Base-by-base conservation (phyloP, 106 monocot genomes). In the Dioscorea dumetorum region DNA sequence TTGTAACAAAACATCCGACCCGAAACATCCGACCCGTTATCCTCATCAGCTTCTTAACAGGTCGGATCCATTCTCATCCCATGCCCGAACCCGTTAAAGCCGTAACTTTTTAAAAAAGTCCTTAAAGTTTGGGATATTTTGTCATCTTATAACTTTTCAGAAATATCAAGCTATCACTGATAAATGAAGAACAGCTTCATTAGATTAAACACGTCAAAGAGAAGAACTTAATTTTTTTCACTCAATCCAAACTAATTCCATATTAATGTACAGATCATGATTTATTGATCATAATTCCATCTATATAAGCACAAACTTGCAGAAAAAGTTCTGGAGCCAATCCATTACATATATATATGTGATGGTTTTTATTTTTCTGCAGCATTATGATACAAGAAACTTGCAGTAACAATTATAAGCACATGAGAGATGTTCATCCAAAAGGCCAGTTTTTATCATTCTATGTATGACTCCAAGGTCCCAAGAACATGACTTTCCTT, bases 401-500 rank as follows among this genome's bases (percentile, higher is more conserved):
- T 32, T 15, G 24, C 33, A 15, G 9, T 0, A 15, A 62, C 5
- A 5, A 62, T n/a, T n/a, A 31, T 4, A 0, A 17, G 19, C 13
- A 32, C 17, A 63, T 34, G 33, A 63, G 16, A 32, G 15, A n/a
- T 17, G 35, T 18, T 33, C 16, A 15, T 35, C 18, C 33, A 33
- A 28, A 28, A 28, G 28, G 28, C 28, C 28, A 28, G 28, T 28
- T 28, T 28, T 28, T 28, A 28, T 28, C 28, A 28, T 33, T n/a
- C 22, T 35, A 63, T 33, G 69, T 69, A 34, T 69, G 69, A 4
- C 69, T 50, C 56, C 69, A 69, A 32, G 69, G 69, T 24, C 69
- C 69, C 18, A 69, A 58, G 32, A 69, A 69, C 69, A 69, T 69
- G 32, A 69, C 69, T 57, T 56, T 69, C 19, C 56, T 69, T 57